Base-by-base conservation (phyloP, 768 basidiomycete species). In the Crucibulum laeve region DNA sequence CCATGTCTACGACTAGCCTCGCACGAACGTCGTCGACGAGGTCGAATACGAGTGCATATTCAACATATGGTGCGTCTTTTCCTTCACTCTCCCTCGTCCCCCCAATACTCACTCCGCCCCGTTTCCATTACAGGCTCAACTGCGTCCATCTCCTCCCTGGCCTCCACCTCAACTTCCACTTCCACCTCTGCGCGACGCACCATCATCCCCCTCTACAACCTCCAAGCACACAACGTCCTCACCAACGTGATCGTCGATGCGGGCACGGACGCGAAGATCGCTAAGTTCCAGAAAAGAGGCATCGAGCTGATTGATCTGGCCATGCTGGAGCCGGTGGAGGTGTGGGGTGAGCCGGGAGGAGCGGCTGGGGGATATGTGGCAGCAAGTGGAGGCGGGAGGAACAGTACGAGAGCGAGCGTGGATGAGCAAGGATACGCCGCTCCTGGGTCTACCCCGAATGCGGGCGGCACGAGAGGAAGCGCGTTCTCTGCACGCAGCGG, bases 171-270 rank as follows among this genome's bases (percentile, higher is more conserved):
- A n/a, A n/a, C n/a, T 15, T 48, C 60, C 24, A 69, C 74, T 15
- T 62, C 71, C 1, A 60, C 73, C 3, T 73, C 77, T 8, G 69
- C 70, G 22, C 71, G 86, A n/a, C 75, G 87, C 46, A 81, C 77
- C 59, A 91, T 92, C 56, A 82, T 91, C 44, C 89, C 91, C 0
- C 68, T 93, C 2, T 91, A 92, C 64, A 92, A 91, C 55, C 74
- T 94, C 17, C 84, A 87, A 46, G 89, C 89, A 0, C 91, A 94
- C 60, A 86, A 89, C 49, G 86, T 93, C 39, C 74, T 91, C 73
- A 82, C 88, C 10, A 93, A 91, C 53, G 79, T 81, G 25, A 83
- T 93, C 43, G 77, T 89, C 22, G 91, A 93, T 56, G 91, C 91
- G 0, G 91, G 91, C 30, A 92, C 90, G 0, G 90, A 91, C 45